A percentile compares a stretch with the other conserved stretches of the same genome.
Evolutionary conservation across 768 basidiomycete species (phyloP).

Genomic region (Boletellus emodensis): DNA sequence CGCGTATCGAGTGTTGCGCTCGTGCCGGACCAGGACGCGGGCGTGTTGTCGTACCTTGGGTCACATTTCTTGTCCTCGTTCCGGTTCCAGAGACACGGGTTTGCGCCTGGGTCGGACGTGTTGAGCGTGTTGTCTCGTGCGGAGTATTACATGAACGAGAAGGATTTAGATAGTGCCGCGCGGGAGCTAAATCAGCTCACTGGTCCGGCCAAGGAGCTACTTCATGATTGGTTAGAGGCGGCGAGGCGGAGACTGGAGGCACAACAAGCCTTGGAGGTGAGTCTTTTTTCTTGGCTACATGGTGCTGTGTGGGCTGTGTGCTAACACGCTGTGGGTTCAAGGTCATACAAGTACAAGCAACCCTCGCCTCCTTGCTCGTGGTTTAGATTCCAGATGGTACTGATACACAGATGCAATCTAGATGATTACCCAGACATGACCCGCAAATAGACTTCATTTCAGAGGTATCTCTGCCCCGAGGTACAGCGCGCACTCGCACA

Average conservation of each 20-base stretch:
- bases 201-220: constrained; percentile 70
- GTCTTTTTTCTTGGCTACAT: background rate
- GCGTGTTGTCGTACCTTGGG: constrained; percentile 81
- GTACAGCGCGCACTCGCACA: constrained; percentile 77
- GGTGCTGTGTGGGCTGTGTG: background rate
- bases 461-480: constrained; percentile 3
- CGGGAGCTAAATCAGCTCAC: constrained; percentile 88
- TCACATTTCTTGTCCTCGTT: constrained; percentile 73
- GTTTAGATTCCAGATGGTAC: constrained; percentile 40
- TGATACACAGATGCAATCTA: constrained; percentile 23
- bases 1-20: constrained; percentile 85
- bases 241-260: constrained; percentile 87
- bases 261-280: constrained; percentile 84
- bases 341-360: constrained; percentile 83
- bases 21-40: constrained; percentile 87
- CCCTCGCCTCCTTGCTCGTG: constrained; percentile 74
- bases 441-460: background rate
- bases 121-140: constrained; percentile 84
- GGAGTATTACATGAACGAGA: constrained; percentile 85
- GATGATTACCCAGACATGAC: constrained; percentile 8
- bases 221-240: constrained; percentile 88
- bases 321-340: constrained; percentile 30
- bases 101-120: constrained; percentile 72
- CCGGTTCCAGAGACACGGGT: constrained; percentile 75
- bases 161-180: constrained; percentile 79